phyloP scores from a whole-genome alignment of 1,284 basidiomycete species.

The Moesziomyces antarcticus region DNA sequence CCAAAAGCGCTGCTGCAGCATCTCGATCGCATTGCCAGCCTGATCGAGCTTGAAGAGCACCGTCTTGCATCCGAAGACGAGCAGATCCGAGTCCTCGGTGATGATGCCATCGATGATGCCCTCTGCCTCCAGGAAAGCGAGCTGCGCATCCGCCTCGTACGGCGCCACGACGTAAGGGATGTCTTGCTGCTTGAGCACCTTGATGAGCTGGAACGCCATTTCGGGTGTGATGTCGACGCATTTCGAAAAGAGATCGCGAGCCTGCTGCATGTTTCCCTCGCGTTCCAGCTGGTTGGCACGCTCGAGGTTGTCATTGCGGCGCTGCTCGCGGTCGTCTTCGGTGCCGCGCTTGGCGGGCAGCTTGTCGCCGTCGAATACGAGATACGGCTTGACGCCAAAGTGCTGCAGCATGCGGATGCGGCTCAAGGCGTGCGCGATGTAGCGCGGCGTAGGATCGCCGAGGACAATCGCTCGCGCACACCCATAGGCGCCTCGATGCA shows the following conservation, averaged over 20 bases:
- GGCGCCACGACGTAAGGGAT: conserved; percentile 87
- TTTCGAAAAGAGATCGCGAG: conserved; percentile 88
- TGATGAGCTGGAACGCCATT: conserved; percentile 97
- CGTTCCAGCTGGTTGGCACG: conserved; percentile 79
- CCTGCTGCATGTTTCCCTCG: conserved; percentile 82
- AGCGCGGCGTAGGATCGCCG: conserved; percentile 82
- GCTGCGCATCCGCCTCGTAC: conserved; percentile 98
- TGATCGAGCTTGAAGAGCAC: conserved; percentile 66
- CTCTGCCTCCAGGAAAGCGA: conserved; percentile 86
- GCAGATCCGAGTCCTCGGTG: conserved; percentile 97
- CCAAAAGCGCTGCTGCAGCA: conserved; percentile 82
- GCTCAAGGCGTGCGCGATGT: conserved; percentile 96
- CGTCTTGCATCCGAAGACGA: conserved; percentile 92
- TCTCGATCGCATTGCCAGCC: conserved; percentile 78
- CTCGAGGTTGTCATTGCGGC: conserved; percentile 74
- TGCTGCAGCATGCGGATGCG: conserved; percentile 86
- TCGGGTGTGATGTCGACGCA: conserved; percentile 95
- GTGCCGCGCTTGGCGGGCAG: conserved; percentile 93
- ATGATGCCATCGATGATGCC: conserved; percentile 90
- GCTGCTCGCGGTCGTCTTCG: conserved; percentile 80
- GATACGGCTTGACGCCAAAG: conserved; percentile 84
- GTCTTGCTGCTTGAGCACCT: conserved; percentile 72
- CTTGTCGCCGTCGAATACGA: conserved; percentile 96
- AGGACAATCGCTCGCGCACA: conserved; percentile 89
- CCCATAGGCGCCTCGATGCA: conserved; percentile 91